Percentiles rank a stretch among this genome's conserved stretches.
These are phyloP conservation scores for Cryptococcus hybrid DNA, from an alignment of 1,284 basidiomycete species.

Conservation along the genomic window DNA sequence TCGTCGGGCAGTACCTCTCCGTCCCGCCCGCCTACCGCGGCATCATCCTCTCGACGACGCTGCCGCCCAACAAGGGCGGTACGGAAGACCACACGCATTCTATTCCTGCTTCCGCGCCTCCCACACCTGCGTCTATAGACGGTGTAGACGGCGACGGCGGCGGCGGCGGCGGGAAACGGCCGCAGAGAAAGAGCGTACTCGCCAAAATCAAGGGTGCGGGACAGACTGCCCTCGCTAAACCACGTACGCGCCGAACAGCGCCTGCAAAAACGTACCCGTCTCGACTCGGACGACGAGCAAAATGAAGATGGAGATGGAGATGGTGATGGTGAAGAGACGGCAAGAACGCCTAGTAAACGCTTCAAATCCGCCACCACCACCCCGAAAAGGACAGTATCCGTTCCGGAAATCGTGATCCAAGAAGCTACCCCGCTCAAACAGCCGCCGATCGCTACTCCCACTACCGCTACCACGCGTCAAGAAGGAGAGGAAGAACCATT, in stretches of 20 bases:
- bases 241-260: slow-evolving; percentile 14
- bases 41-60: slow-evolving; percentile 21
- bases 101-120: background rate
- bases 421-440: slow-evolving; percentile 29
- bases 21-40: slow-evolving; percentile 38
- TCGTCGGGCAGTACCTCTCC: slow-evolving; percentile 32
- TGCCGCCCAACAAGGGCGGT: slow-evolving; percentile 23
- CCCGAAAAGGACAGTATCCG: background rate
- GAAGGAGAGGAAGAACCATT: slow-evolving; percentile 10
- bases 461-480: background rate
- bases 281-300: slow-evolving; percentile 38
- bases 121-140: background rate
- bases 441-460: too few relatives aligned
- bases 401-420: slow-evolving; percentile 26
- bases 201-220: slow-evolving; percentile 27
- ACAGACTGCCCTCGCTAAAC: slow-evolving; percentile 35
- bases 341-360: too few relatives aligned
- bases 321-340: background rate
- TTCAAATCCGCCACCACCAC: slow-evolving; percentile 6
- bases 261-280: slow-evolving; percentile 20
- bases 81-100: slow-evolving; percentile 6
- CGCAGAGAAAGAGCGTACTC: slow-evolving; percentile 10
- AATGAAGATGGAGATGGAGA: background rate
- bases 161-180: too few relatives aligned
- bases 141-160: too few relatives aligned